A percentile compares a stretch with the other conserved stretches of the same genome.
Conservation (phyloP, 257 asterid genomes). For the Haberlea rhodopensis region DNA sequence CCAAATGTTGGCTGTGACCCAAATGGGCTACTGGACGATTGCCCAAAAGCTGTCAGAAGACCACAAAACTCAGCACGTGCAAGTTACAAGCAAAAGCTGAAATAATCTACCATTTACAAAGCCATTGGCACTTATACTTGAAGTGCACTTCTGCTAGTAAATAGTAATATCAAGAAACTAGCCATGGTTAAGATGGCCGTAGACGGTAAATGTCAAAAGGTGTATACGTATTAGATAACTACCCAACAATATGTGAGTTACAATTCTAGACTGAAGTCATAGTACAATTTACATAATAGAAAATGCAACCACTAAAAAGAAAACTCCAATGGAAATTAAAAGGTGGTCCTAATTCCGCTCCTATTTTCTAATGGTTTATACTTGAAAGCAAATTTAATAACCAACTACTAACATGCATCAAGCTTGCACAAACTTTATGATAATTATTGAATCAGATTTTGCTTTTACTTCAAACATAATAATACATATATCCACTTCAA, state of each 20-base stretch:
- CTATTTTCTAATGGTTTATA: background rate
- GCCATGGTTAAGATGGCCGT: background rate
- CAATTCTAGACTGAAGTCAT: background rate
- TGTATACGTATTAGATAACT: too few species aligned
- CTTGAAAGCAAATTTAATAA: background rate
- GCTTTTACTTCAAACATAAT: background rate
- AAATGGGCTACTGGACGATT: conserved; percentile 85
- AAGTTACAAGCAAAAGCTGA: background rate
- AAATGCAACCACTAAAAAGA: background rate
- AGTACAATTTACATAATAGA: too few species aligned
- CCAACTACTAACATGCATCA: background rate
- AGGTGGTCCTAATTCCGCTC: background rate
- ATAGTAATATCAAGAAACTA: background rate
- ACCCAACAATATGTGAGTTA: background rate
- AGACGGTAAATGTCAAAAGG: background rate
- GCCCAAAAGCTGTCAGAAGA: conserved; percentile 81
- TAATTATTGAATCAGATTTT: background rate
- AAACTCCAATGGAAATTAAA: background rate
- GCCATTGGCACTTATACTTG: background rate
- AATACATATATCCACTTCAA: background rate
- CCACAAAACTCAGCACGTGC: conserved; percentile 20
- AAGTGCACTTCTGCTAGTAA: background rate
- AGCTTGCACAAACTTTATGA: background rate
- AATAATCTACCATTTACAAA: background rate
- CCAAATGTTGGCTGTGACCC: conserved; percentile 94